Evolutionary conservation across 495 filamentous ascomycete species (phyloP).

Genomic region (Penicillium psychrofluorescens): DNA sequence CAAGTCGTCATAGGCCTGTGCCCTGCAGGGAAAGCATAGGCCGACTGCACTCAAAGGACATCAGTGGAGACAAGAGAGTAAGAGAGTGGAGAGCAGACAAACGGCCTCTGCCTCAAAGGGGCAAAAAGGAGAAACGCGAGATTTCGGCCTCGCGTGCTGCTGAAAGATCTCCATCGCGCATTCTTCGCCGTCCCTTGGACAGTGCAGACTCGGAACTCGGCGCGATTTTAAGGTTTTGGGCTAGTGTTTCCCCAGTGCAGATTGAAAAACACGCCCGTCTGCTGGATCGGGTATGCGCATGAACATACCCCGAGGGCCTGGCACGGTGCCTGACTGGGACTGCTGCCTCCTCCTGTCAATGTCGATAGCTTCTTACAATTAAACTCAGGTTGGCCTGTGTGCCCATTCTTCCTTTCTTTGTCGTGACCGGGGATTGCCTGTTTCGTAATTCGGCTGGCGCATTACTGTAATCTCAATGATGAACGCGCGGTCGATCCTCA

Average conservation of each 20-base stretch:
- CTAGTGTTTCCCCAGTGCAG: slow-evolving; percentile 5
- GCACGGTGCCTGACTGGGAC: no score
- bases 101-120: not conserved
- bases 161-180: slow-evolving; percentile 8
- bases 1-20: slow-evolving; percentile 4
- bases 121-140: slow-evolving; percentile 13
- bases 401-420: not conserved
- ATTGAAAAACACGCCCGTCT: slow-evolving; percentile 6
- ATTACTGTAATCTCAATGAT: not conserved
- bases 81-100: not conserved
- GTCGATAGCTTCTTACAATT: no score
- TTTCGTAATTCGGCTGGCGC: not conserved
- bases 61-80: slow-evolving; percentile 10
- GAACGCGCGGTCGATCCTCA: slow-evolving; percentile 6
- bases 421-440: not conserved
- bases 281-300: slow-evolving; percentile 6
- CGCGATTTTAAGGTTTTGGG: slow-evolving; percentile 5
- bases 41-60: slow-evolving; percentile 2
- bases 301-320: not conserved
- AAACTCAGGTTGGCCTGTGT: not conserved
- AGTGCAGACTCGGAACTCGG: not conserved
- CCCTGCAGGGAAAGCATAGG: slow-evolving; percentile 16
- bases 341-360: no score
- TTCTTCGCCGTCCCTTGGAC: slow-evolving; percentile 7
- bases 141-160: slow-evolving; percentile 10